These are phyloP conservation scores for Aspergillus sp. DNA, from an alignment of 2,329 filamentous ascomycete genomes.

Conservation along the genomic window DNA sequence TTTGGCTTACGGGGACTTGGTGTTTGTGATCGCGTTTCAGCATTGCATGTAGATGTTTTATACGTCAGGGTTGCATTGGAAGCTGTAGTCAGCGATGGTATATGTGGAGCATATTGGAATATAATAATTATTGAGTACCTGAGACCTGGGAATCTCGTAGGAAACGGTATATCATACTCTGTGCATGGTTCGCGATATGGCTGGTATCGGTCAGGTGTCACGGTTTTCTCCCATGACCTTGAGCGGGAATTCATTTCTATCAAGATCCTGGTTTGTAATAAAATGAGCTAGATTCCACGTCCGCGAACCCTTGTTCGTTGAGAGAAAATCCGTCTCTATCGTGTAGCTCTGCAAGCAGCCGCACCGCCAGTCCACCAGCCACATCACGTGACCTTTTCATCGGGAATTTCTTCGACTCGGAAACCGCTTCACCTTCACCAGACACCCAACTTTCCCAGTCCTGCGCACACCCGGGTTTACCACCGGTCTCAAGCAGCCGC, in stretches of 20 bases:
- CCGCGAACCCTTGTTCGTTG: too few relatives aligned
- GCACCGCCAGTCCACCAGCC: background rate
- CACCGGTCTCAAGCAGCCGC: background rate
- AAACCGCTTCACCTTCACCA: slow-evolving; percentile 7
- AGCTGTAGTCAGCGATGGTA: slow-evolving; percentile 2
- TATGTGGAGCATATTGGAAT: background rate
- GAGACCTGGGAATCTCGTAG: background rate
- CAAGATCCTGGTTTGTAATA: too few relatives aligned
- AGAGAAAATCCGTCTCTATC: too few relatives aligned
- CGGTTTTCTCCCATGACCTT: too few relatives aligned
- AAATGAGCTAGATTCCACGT: too few relatives aligned
- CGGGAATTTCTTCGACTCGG: slow-evolving; percentile 34
- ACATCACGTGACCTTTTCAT: slow-evolving; percentile 32
- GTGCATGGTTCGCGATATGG: too few relatives aligned
- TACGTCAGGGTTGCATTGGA: slow-evolving; percentile 9
- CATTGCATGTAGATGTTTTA: slow-evolving; percentile 15
- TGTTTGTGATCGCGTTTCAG: slow-evolving; percentile 15
- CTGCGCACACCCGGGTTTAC: background rate
- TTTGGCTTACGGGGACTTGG: slow-evolving; percentile 7
- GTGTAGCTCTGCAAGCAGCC: too few relatives aligned
- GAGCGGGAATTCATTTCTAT: too few relatives aligned
- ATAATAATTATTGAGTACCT: background rate
- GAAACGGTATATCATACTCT: too few relatives aligned
- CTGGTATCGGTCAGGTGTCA: too few relatives aligned
- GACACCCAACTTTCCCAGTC: slow-evolving; percentile 1